These are phyloP conservation scores for Ustilago nuda DNA, from an alignment of 1,284 basidiomycete species.

Conservation along the genomic window DNA sequence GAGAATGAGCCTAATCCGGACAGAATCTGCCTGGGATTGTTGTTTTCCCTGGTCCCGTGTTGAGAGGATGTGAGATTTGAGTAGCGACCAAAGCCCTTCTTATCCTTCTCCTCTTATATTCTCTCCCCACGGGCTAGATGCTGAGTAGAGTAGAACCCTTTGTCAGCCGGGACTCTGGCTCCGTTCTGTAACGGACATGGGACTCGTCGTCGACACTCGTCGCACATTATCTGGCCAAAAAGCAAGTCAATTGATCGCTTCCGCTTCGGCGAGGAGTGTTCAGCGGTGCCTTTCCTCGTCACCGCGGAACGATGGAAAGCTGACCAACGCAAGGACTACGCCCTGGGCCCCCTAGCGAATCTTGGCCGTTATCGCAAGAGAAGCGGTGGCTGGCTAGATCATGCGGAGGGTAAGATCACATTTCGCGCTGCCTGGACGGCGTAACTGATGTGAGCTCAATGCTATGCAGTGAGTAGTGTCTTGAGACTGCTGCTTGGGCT, in stretches of 20 bases:
- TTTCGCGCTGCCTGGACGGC: neutral
- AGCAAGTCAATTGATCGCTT: neutral
- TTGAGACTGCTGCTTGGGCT: neutral
- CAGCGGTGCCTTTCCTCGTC: neutral
- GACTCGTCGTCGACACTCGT: neutral
- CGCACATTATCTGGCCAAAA: neutral
- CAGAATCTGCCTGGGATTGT: neutral
- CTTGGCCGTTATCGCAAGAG: slow-evolving; percentile 1
- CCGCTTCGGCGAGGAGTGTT: neutral
- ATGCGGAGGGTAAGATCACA: neutral
- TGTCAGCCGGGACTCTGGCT: neutral
- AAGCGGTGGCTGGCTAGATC: neutral
- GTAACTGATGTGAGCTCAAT: neutral
- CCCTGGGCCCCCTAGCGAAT: slow-evolving; percentile 8
- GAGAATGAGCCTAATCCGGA: neutral
- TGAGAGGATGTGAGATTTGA: neutral
- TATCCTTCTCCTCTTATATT: neutral
- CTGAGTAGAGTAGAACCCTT: slow-evolving; percentile 4
- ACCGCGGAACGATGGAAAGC: neutral
- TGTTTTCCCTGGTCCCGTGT: neutral
- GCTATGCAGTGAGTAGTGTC: neutral
- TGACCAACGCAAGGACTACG: slow-evolving; percentile 4
- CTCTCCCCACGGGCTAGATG: neutral
- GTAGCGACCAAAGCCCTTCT: neutral
- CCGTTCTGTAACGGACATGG: neutral